phyloP scores from a whole-genome alignment of 2,329 filamentous ascomycete genomes.

The Apiospora pterosperma region DNA sequence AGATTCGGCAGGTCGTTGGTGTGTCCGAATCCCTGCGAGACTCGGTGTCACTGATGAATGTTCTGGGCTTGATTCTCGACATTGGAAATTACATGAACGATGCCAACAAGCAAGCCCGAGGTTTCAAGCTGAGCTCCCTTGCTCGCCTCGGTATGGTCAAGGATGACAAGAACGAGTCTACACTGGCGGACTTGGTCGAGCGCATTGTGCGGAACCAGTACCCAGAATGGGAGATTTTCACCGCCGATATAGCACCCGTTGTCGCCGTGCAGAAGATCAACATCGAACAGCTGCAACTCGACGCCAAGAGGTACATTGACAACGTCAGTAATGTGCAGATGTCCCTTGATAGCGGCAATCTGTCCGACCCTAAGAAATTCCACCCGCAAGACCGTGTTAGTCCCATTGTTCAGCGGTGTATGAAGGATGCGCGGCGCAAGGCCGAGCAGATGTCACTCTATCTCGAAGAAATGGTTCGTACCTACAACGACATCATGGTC shows the following conservation, averaged over 20 bases:
- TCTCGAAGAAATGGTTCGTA: constrained; percentile 85
- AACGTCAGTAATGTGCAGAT: constrained; percentile 92
- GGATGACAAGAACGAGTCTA: constrained; percentile 97
- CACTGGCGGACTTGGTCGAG: constrained; percentile 92
- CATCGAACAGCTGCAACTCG: constrained; percentile 82
- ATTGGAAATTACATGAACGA: constrained; percentile 99
- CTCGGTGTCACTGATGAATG: constrained; percentile 91
- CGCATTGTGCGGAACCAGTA: constrained; percentile 96
- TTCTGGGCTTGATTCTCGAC: constrained; percentile 91
- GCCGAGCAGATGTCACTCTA: constrained; percentile 94
- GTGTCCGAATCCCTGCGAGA: constrained; percentile 89
- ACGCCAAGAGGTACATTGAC: constrained; percentile 89
- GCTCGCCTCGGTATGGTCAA: constrained; percentile 95
- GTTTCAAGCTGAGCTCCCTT: constrained; percentile 96
- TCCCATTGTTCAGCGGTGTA: constrained; percentile 84
- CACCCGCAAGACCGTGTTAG: constrained; percentile 94
- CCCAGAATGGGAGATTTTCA: constrained; percentile 88
- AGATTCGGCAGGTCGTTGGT: constrained; percentile 79
- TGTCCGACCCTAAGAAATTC: constrained; percentile 96
- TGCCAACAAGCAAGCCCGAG: constrained; percentile 94
- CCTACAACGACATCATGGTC: constrained; percentile 91
- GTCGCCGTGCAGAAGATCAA: constrained; percentile 84
- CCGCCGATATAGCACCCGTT: constrained; percentile 79
- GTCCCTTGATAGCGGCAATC: constrained; percentile 87
- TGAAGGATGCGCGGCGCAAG: constrained; percentile 96